Evolutionary conservation across 2,329 filamentous ascomycete genomes (phyloP).

Genomic region (Pseudocercospora cruenta): DNA sequence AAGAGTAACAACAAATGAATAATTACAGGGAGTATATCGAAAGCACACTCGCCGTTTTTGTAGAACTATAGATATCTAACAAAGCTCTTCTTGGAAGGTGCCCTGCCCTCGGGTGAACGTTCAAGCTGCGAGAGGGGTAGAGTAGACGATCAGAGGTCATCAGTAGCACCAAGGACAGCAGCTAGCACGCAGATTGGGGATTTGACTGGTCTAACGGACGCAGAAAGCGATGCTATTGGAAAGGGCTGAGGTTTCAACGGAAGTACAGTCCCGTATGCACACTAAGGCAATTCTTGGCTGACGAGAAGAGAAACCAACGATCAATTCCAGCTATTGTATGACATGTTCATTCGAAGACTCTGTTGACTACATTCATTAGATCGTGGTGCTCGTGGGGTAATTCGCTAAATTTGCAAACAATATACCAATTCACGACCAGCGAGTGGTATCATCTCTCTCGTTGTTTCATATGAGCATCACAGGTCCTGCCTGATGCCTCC

Average conservation of each 20-base stretch:
- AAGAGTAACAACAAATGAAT: neutral
- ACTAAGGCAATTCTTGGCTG: neutral
- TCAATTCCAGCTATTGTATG: neutral
- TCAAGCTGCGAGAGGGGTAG: neutral
- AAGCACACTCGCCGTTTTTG: neutral
- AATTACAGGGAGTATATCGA: neutral
- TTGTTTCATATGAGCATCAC: slow-evolving; percentile 1
- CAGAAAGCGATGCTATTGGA: neutral
- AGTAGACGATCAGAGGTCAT: neutral
- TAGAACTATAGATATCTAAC: neutral
- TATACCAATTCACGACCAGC: slow-evolving; percentile 17
- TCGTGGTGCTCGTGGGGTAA: neutral
- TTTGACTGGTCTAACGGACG: neutral
- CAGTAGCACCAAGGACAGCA: neutral
- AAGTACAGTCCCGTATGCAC: neutral
- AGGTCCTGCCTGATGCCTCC: neutral
- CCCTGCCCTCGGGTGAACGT: neutral
- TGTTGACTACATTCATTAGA: neutral
- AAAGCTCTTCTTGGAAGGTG: neutral
- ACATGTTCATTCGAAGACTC: neutral
- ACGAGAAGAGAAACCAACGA: neutral
- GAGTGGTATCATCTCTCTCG: neutral
- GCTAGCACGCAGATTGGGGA: neutral
- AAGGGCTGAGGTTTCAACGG: neutral
- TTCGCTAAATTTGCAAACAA: neutral